phyloP scores from a whole-genome alignment of 495 filamentous ascomycete species.

The Penicillium soppii region DNA sequence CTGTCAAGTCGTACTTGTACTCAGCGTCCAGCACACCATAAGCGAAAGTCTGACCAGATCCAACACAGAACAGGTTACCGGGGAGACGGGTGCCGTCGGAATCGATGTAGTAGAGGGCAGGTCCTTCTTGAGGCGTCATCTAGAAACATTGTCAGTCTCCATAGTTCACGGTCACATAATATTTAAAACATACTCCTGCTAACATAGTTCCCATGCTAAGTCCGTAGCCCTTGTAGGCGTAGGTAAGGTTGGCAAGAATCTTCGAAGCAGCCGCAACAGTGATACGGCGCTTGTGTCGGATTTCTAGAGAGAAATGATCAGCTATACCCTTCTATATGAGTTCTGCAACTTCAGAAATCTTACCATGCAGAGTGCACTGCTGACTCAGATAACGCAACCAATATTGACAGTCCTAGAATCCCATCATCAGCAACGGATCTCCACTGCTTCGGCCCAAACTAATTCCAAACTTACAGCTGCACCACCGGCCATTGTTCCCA shows the following conservation, averaged over 20 bases:
- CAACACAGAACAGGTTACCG: constrained; percentile 97
- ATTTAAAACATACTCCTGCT: constrained; percentile 66
- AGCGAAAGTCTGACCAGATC: constrained; percentile 96
- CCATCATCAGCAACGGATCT: constrained; percentile 11
- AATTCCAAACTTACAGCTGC: constrained; percentile 71
- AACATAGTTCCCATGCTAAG: constrained; percentile 99
- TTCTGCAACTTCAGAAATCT: background rate
- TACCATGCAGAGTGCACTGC: constrained; percentile 93
- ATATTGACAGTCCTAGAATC: constrained; percentile 88
- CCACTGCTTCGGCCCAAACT: constrained; percentile 28
- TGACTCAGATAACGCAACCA: constrained; percentile 98
- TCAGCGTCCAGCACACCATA: constrained; percentile 97
- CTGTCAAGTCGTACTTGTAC: constrained; percentile 83
- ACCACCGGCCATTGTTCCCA: constrained; percentile 98
- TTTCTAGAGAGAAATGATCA: constrained; percentile 49
- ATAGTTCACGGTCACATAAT: background rate
- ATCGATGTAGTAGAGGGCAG: constrained; percentile 98
- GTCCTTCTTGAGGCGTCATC: constrained; percentile 87
- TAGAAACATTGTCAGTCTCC: constrained; percentile 13
- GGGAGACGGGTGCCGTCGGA: constrained; percentile 90
- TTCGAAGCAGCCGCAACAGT: constrained; percentile 95
- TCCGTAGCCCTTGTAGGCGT: constrained; percentile 97
- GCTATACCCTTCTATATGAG: background rate
- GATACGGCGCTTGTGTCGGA: constrained; percentile 98
- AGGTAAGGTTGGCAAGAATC: constrained; percentile 97